Base-by-base conservation (phyloP, 108 stramenopile genomes). In the Pseudonitzschia pungens region DNA sequence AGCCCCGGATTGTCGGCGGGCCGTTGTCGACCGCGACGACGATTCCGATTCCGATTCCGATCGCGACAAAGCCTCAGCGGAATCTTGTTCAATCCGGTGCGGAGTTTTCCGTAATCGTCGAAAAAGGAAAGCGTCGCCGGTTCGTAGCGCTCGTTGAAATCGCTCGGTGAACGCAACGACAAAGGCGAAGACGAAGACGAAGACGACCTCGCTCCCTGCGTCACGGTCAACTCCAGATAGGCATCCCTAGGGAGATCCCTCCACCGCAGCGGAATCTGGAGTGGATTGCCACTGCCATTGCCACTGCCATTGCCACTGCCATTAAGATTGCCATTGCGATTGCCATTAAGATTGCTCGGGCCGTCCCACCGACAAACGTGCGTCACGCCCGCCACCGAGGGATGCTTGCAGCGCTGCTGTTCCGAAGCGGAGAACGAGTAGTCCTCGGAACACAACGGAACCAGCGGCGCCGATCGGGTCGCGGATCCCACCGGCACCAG, bases 161-260 rank as follows among this genome's bases (percentile, higher is more conserved):
- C n/a, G n/a, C n/a, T n/a, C n/a, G n/a, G n/a, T n/a, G n/a, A n/a
- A n/a, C n/a, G n/a, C n/a, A 53, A 68, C 15, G 33, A 31, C 31
- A 31, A 2, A 65, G 45, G 44, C 63, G 10, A 71, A 59, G 21
- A 51, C 50, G 50, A 16, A 51, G 18, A 7, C 5, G 36, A 36
- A 36, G 36, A 36, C 4, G 36, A 36, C 36, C 36, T 36, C 66
- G 76, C 67, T 82, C 73, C 77, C 53, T 77, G 57, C 15, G 73
- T 64, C 11, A 90, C 78, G 68, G 90, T 78, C 21, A 90, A 79
- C 29, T 74, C 41, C 0, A 93, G 42, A 53, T 83, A 86, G 6
- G 89, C 83, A 70, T 93, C 92, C 16, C 92, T 75, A 14, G 92
- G 86, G 45, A 93, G 73, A 84, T 93, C 92, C 71, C 92, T 78